Conservation (phyloP, 2,329 filamentous ascomycete genomes). For the Colletotrichum limetticola region DNA sequence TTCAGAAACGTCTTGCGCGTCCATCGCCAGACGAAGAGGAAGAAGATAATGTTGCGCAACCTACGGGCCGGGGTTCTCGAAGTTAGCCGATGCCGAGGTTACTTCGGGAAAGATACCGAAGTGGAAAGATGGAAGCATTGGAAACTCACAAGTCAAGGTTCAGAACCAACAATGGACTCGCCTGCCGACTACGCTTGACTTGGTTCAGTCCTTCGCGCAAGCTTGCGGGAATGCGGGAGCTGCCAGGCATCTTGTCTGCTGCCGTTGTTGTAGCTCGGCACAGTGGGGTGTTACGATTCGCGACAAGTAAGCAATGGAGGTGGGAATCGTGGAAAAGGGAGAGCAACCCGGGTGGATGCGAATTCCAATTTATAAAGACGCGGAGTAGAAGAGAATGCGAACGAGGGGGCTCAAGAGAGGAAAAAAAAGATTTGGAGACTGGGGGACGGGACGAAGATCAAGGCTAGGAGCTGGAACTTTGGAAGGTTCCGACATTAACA, state of each 20-base stretch:
- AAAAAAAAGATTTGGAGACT: conserved; percentile 24
- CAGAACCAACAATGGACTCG: conserved; percentile 67
- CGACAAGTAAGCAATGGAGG: conserved; percentile 5
- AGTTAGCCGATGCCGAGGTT: conserved; percentile 18
- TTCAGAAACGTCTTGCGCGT: conserved; percentile 84
- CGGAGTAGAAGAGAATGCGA: conserved; percentile 3
- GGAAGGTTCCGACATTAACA: conserved; percentile 15
- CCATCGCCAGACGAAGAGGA: conserved; percentile 88
- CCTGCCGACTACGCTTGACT: conserved; percentile 67
- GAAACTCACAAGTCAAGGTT: conserved; percentile 75
- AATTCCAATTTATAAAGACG: conserved; percentile 20
- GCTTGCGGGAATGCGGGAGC: conserved; percentile 77
- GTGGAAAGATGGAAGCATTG: background rate
- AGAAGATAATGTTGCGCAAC: conserved; percentile 87
- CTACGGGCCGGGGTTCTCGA: conserved; percentile 52
- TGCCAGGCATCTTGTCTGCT: conserved; percentile 66
- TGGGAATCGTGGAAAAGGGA: background rate
- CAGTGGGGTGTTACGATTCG: conserved; percentile 19
- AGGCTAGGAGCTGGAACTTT: conserved; percentile 2
- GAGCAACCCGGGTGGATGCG: conserved; percentile 12
- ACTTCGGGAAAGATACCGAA: background rate
- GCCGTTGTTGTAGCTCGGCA: conserved; percentile 17
- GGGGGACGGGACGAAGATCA: background rate
- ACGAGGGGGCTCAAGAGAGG: conserved; percentile 4
- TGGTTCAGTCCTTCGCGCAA: conserved; percentile 73